Base-by-base conservation (phyloP, 768 basidiomycete species). In the Lyophyllum decastes region DNA sequence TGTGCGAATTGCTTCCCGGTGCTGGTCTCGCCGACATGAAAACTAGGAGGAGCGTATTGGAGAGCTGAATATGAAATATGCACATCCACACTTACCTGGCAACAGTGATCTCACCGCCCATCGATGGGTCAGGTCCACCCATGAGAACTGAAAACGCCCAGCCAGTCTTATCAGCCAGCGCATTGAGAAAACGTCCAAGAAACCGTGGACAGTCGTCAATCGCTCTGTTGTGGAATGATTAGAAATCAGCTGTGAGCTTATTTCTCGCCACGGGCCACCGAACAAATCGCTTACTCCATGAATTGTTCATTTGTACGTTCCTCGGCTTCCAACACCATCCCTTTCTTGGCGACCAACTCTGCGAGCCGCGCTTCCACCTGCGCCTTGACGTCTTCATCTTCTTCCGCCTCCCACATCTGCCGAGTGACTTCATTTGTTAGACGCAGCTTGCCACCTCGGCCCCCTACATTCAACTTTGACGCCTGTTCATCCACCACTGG, bases 1-100 rank as follows among this genome's bases (percentile, higher is more conserved):
- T 48, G 26, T 6, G 22, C 46, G 27, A 61, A 60, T 9, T 51
- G 48, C n/a, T 50, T 52, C 4, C 49, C 58, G 4, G 30, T 26
- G 6, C 17, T 26, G 16, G 40, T 51, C 22, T 57, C 44, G 22
- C 56, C 43, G 27, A 34, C 52, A 54, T 59, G 52, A 33, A 51
- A 60, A 33, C 49, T 57, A 26, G 43, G 1, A 40, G n/a, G 10
- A 21, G n/a, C n/a, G 24, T 22, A 22, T 11, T 21, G 10, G 27
- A 4, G 33, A n/a, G n/a, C n/a, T n/a, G n/a, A n/a, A n/a, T n/a
- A n/a, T 44, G 17, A 11, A 49, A 16, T 21, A 35, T n/a, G 43
- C 30, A n/a, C n/a, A n/a, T 21, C 33, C 22, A 46, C n/a, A 4
- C 47, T 50, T 46, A 54, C 57, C 57, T 58, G 8, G 54, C 54